Percentiles rank a stretch among this genome's conserved stretches.
These are phyloP conservation scores for Rhinocladiella similis DNA, from an alignment of 2,329 filamentous ascomycete species.

Conservation along the genomic window DNA sequence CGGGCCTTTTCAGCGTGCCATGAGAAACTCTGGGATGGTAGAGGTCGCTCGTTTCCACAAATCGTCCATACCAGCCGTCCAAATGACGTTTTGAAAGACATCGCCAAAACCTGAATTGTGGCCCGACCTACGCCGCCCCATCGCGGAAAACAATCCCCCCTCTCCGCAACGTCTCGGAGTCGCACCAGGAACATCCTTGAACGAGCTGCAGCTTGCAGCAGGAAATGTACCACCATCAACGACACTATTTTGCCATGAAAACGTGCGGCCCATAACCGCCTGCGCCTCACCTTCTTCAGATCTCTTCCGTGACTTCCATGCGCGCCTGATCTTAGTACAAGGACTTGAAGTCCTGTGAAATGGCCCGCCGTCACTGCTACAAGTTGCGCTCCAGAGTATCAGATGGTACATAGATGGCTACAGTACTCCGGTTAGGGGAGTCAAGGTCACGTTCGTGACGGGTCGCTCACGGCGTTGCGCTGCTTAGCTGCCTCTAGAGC, in stretches of 20 bases:
- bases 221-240: neutral
- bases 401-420: too few relatives aligned
- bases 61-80: too few relatives aligned
- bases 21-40: too few relatives aligned
- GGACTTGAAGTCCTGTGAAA: neutral
- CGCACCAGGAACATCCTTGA: neutral
- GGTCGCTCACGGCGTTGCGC: conserved; percentile 42
- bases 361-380: too few relatives aligned
- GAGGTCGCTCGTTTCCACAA: too few relatives aligned
- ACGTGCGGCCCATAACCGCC: neutral
- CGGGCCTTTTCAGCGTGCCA: too few relatives aligned
- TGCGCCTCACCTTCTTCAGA: neutral
- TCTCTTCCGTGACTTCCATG: neutral
- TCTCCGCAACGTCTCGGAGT: neutral
- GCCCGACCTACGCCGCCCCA: too few relatives aligned
- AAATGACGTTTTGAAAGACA: neutral
- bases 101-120: neutral
- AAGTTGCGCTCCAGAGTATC: too few relatives aligned
- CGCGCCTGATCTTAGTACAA: neutral
- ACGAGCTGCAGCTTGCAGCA: neutral
- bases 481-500: conserved; percentile 56
- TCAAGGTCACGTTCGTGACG: neutral
- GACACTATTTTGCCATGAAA: neutral
- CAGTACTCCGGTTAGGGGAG: too few relatives aligned
- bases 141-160: neutral